Conservation (phyloP, 1,139 yeast genomes). For the Geotrichum australiense region DNA sequence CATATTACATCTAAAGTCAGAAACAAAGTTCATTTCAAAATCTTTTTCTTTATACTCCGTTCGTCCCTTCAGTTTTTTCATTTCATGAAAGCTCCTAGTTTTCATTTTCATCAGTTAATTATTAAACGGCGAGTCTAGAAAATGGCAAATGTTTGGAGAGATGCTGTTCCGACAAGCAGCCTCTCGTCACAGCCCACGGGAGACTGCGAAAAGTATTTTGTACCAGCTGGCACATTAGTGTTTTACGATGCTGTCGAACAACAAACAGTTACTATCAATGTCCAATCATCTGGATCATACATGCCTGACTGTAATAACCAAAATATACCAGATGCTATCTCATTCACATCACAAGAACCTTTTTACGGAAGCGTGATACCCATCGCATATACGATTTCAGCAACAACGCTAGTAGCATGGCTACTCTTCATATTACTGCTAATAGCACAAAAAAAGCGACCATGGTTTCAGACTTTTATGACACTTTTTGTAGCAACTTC, state of each 20-base stretch:
- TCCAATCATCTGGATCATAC: conserved; percentile 21
- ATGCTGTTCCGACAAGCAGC: conserved; percentile 17
- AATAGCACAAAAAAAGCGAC: conserved; percentile 30
- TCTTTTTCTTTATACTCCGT: no score
- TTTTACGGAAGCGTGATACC: conserved; percentile 35
- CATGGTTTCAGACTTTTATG: conserved; percentile 33
- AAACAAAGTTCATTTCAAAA: no score
- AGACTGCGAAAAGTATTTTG: conserved; percentile 19
- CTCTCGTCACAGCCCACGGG: neutral
- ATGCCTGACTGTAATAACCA: conserved; percentile 19
- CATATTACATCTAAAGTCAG: no score
- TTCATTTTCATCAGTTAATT: no score
- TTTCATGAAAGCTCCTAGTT: no score
- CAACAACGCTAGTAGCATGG: conserved; percentile 35
- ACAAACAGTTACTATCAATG: conserved; percentile 16
- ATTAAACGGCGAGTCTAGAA: conserved; percentile 1
- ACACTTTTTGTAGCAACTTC: conserved; percentile 30
- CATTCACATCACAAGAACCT: conserved; percentile 22
- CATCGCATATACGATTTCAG: conserved; percentile 32
- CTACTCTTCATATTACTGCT: conserved; percentile 30
- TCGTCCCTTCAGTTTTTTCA: no score
- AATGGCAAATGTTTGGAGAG: conserved; percentile 19
- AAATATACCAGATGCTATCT: conserved; percentile 6
- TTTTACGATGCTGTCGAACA: conserved; percentile 20
- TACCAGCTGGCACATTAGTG: conserved; percentile 25